Evolutionary conservation across 163 green algal species (phyloP).

Genomic region (Chlorella variabilis): DNA sequence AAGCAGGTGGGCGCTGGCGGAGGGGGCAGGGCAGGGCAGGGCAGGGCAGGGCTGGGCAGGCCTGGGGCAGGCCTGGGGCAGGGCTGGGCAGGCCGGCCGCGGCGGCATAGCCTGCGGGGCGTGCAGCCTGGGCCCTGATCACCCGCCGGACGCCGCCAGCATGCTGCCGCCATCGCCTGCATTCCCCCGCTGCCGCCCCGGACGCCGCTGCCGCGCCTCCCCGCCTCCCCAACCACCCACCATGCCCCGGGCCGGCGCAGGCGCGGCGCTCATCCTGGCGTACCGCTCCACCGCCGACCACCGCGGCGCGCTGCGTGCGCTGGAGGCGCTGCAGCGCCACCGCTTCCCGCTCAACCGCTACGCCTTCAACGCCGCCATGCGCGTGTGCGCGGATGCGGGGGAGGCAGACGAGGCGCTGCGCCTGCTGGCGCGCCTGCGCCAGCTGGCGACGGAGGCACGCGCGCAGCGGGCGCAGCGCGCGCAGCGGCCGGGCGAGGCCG

Average conservation of each 20-base stretch:
- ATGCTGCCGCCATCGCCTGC: no score
- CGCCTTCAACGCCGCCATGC: constrained; percentile 40
- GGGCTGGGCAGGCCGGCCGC: no score
- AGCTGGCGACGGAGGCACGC: neutral
- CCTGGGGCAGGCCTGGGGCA: no score
- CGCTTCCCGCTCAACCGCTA: constrained; percentile 31
- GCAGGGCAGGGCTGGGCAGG: no score
- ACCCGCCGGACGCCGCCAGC: no score
- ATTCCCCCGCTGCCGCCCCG: no score
- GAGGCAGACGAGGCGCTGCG: constrained; percentile 33
- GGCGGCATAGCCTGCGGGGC: no score
- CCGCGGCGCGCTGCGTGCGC: neutral
- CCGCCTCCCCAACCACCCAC: neutral
- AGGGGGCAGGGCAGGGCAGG: no score
- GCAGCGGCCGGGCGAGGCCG: neutral
- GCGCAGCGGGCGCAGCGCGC: neutral
- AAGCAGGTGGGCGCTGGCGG: constrained; percentile 20
- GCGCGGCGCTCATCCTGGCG: constrained; percentile 31
- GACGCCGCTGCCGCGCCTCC: neutral
- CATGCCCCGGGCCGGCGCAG: neutral
- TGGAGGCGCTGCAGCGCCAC: constrained; percentile 16
- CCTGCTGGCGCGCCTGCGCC: constrained; percentile 20
- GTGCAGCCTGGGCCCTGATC: no score
- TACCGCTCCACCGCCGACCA: constrained; percentile 31
- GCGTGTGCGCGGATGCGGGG: constrained; percentile 35